Evolutionary conservation across 2,329 filamentous ascomycete species (phyloP).

Genomic region (Aspergillus ruber): DNA sequence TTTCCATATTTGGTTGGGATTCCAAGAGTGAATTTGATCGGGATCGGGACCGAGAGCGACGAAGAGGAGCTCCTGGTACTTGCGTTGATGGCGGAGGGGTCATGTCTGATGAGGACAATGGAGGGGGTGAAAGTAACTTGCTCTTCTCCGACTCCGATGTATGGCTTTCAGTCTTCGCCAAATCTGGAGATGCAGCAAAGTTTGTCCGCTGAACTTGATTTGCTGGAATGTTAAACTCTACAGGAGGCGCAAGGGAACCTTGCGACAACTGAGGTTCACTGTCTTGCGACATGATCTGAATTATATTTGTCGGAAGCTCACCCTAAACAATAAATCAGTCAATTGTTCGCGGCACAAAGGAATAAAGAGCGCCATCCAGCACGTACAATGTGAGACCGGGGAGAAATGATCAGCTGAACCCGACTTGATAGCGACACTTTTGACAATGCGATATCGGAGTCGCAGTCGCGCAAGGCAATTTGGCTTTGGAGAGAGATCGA

Average conservation of each 20-base stretch:
- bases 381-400: no score
- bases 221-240: conserved; percentile 32
- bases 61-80: conserved; percentile 37
- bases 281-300: conserved; percentile 27
- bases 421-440: neutral
- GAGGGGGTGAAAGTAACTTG: conserved; percentile 36
- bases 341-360: no score
- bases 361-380: no score
- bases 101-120: conserved; percentile 46
- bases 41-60: conserved; percentile 41
- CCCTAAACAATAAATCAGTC: conserved; percentile 1
- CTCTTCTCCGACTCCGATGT: conserved; percentile 27
- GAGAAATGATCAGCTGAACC: neutral
- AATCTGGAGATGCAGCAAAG: conserved; percentile 32
- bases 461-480: neutral
- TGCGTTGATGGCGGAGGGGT: conserved; percentile 61
- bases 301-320: conserved; percentile 2
- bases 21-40: conserved; percentile 29
- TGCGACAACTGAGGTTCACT: conserved; percentile 22
- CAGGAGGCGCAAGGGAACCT: conserved; percentile 31
- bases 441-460: neutral
- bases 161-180: conserved; percentile 23
- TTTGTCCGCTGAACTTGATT: conserved; percentile 27
- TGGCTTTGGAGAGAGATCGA: no score
- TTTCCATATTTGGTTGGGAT: conserved; percentile 45